Evolutionary conservation across 2,329 filamentous ascomycete genomes (phyloP).

Genomic region (Chrysosporium queenslandicum): DNA sequence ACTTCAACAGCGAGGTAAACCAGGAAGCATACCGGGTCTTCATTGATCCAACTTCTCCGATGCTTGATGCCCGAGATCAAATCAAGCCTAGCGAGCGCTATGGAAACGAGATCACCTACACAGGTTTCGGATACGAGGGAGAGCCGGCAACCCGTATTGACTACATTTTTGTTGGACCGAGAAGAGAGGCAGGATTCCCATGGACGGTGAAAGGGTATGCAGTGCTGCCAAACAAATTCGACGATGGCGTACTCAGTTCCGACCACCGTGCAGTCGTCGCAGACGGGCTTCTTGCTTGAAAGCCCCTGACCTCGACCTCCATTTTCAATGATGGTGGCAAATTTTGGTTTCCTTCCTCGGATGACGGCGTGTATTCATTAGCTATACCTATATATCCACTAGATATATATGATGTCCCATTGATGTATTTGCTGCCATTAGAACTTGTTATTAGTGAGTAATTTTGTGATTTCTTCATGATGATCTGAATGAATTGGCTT

Average conservation of each 20-base stretch:
- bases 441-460: too few species aligned
- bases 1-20: conserved; percentile 46
- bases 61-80: conserved; percentile 32
- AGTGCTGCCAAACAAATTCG: conserved; percentile 46
- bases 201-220: conserved; percentile 42
- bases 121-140: conserved; percentile 41
- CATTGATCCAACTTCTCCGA: conserved; percentile 29
- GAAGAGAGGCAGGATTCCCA: conserved; percentile 6
- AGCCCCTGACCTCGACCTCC: neutral
- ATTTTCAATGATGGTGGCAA: neutral
- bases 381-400: too few species aligned
- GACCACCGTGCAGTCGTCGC: conserved; percentile 50
- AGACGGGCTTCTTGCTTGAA: conserved; percentile 32
- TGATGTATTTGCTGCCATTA: too few species aligned
- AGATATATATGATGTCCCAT: too few species aligned
- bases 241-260: conserved; percentile 45
- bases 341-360: too few species aligned
- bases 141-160: conserved; percentile 40
- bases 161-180: conserved; percentile 41
- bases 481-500: too few species aligned
- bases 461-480: too few species aligned
- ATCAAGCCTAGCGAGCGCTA: conserved; percentile 35
- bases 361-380: too few species aligned
- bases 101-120: conserved; percentile 45
- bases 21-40: conserved; percentile 45